A percentile compares a stretch with the other conserved stretches of the same genome.
phyloP scores from a whole-genome alignment of 495 filamentous ascomycete species.

The Penicillium ucsense region DNA sequence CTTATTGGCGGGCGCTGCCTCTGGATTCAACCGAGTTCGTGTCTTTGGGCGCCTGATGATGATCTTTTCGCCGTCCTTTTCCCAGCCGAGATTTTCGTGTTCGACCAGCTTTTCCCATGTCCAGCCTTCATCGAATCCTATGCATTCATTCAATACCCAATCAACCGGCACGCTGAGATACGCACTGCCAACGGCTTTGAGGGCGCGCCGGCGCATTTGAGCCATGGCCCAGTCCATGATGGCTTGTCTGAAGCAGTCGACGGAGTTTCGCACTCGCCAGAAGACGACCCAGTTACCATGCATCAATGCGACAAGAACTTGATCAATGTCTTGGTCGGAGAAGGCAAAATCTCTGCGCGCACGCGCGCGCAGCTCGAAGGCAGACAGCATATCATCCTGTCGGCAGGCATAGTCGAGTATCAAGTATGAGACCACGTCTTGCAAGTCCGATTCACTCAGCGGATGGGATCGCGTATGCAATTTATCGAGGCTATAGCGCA shows the following conservation, averaged over 20 bases:
- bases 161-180: slow-evolving; percentile 63
- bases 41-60: slow-evolving; percentile 54
- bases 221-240: slow-evolving; percentile 75
- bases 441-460: slow-evolving; percentile 56
- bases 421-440: slow-evolving; percentile 69
- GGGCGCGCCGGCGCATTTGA: slow-evolving; percentile 55
- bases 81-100: slow-evolving; percentile 69
- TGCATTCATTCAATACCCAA: slow-evolving; percentile 36
- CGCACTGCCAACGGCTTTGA: slow-evolving; percentile 74
- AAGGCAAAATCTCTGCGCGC: slow-evolving; percentile 42
- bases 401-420: slow-evolving; percentile 86
- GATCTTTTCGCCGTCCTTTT: slow-evolving; percentile 56
- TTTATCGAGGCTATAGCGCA: slow-evolving; percentile 63
- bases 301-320: slow-evolving; percentile 58
- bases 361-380: slow-evolving; percentile 49
- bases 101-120: slow-evolving; percentile 64
- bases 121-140: slow-evolving; percentile 51
- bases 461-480: slow-evolving; percentile 54
- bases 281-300: slow-evolving; percentile 78
- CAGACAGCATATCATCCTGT: slow-evolving; percentile 61
- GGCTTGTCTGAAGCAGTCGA: slow-evolving; percentile 65
- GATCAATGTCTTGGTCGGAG: slow-evolving; percentile 51
- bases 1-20: slow-evolving; percentile 11
- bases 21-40: slow-evolving; percentile 14
- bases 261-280: slow-evolving; percentile 55